Evolutionary conservation across 495 filamentous ascomycete genomes (phyloP), one percentile per base, ranked within the genome.

Genomic region (Penicillium argentinense): DNA sequence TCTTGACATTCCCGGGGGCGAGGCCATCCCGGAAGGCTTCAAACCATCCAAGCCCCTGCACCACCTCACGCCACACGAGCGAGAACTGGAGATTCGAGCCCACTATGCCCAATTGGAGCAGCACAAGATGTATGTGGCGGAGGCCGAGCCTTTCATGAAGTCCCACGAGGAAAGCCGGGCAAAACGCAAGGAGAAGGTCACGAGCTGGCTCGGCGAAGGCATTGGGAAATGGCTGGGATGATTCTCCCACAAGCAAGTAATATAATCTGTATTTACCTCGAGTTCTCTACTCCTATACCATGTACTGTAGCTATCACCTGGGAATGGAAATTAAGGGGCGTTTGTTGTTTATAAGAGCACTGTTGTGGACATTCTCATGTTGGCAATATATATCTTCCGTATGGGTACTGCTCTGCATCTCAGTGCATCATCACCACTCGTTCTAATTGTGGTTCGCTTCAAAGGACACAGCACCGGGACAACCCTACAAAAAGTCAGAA

Each of bases 11-110:
- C 66, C 62, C 12, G 64, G 69, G 23, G 64, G 62, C 18, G 62
- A 69, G 52, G 9, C 64, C 11, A 54, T 69, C 18, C 71, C 64
- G 9, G 48, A 46, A 22, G 66, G 63, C 14, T 62, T 67, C 36
- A 66, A 63, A 41, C 73, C 85, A 28, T 75, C 73, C 41, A 72
- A 78, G 54, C 66, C 71, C 16, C 60, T 87, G 45, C 74, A 83
- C 28, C 73, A 79, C 36, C 68, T 89, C 16, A 73, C 73, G 0
- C 80, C 80, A 3, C 72, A 77, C 39, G 83, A 89, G 50, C 69
- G 84, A 16, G 79, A 81, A 41, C 61, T 88, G 21, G 85, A 89
- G 55, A 82, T 86, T 45, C 68, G 76, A 55, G 77, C 84, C 8
- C 69, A 86, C 42, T 68, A 77, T 49, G 80, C 79, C 16, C 81